Percentiles rank a stretch among this genome's conserved stretches.
Conservation (phyloP, 2,329 filamentous ascomycete species). For the Botryotinia calthae region DNA sequence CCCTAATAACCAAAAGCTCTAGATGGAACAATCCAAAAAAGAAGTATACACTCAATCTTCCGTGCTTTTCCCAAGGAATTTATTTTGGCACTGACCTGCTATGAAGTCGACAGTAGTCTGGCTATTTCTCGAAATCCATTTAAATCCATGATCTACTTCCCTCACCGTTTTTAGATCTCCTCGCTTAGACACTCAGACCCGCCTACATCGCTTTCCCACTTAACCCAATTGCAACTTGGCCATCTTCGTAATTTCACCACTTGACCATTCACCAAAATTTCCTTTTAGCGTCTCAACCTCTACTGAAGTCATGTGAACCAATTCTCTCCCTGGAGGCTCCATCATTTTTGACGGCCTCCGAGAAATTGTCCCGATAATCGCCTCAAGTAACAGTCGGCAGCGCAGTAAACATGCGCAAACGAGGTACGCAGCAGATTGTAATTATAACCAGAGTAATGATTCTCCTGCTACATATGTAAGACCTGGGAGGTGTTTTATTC, state of each 20-base stretch:
- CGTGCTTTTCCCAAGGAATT: background rate
- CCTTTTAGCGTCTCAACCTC: background rate
- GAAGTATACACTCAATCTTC: background rate
- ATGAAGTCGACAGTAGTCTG: background rate
- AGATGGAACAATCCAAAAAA: rapidly evolving
- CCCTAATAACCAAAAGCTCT: rapidly evolving
- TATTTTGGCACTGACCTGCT: background rate
- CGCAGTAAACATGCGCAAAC: background rate
- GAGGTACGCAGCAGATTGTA: background rate
- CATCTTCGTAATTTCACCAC: background rate
- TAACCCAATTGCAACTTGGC: background rate
- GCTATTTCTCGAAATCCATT: background rate
- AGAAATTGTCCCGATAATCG: background rate
- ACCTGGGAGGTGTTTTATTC: too few species aligned
- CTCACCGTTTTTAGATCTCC: background rate
- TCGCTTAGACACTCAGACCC: background rate
- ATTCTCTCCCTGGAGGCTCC: too few species aligned
- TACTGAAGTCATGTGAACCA: background rate
- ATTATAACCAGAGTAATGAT: background rate
- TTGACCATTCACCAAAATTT: background rate
- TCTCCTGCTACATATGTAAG: too few species aligned
- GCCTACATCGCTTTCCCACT: background rate
- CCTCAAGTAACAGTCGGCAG: background rate
- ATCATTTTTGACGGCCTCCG: background rate
- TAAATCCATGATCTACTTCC: rapidly evolving